Percentiles rank a stretch among this genome's conserved stretches.
Conservation (phyloP, 1,139 yeast genomes). For the Pichia sp. region DNA sequence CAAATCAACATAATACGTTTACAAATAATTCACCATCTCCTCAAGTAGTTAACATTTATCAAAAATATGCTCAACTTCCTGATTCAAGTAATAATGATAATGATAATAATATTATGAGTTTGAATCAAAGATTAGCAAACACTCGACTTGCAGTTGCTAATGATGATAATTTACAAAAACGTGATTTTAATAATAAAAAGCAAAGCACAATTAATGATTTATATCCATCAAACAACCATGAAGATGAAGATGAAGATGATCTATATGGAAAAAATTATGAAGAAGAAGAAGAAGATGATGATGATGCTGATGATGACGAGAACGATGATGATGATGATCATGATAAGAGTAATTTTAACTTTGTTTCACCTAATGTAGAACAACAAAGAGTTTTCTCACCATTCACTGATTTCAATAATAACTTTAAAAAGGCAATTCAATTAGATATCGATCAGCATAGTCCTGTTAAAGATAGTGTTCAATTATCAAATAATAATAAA, state of each 20-base stretch:
- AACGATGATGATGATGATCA: constrained; percentile 14
- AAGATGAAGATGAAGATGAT: constrained; percentile 13
- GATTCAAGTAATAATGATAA: constrained; percentile 4
- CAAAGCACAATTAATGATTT: constrained; percentile 7
- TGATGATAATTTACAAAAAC: background rate
- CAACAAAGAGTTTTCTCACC: constrained; percentile 34
- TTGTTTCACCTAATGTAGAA: constrained; percentile 10
- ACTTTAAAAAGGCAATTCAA: constrained; percentile 33
- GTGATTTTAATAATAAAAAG: background rate
- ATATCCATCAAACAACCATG: constrained; percentile 11
- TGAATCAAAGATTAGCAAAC: background rate
- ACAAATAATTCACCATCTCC: constrained; percentile 20
- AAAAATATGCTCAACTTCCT: constrained; percentile 28
- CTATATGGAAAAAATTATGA: constrained; percentile 12
- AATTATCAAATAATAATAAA: background rate
- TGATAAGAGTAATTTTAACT: constrained; percentile 14
- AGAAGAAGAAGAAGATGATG: constrained; percentile 12
- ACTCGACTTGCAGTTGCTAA: background rate
- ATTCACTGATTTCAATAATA: constrained; percentile 46
- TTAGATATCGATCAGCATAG: constrained; percentile 9
- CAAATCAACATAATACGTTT: background rate
- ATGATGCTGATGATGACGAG: constrained; percentile 12
- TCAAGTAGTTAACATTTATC: constrained; percentile 27
- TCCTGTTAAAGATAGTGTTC: background rate
- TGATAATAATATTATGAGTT: background rate